Conservation (phyloP, 495 filamentous ascomycete genomes). For the Penicillium waksmanii region DNA sequence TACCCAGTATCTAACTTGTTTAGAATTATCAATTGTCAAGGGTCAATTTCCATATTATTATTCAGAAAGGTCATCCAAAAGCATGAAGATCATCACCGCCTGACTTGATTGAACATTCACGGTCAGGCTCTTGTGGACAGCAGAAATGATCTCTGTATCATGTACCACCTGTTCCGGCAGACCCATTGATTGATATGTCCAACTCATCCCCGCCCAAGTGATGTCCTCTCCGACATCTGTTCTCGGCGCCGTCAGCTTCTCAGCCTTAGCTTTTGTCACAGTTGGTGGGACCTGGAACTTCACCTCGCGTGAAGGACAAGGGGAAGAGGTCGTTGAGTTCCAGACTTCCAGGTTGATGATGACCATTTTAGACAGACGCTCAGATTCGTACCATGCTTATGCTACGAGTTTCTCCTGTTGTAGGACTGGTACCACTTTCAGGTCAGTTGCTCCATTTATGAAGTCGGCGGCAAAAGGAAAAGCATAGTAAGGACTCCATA, state of each 20-base stretch:
- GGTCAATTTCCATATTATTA: too few species aligned
- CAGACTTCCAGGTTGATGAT: background rate
- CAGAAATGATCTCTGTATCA: background rate
- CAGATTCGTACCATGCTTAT: background rate
- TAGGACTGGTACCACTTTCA: background rate
- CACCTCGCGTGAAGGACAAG: background rate
- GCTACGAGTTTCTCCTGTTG: background rate
- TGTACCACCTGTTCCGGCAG: background rate
- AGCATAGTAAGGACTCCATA: background rate
- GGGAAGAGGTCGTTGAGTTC: background rate
- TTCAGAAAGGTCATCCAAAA: too few species aligned
- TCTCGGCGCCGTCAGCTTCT: background rate
- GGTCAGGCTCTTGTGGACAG: background rate
- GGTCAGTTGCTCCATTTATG: background rate
- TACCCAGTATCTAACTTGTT: too few species aligned
- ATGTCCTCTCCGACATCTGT: background rate
- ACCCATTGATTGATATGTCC: background rate
- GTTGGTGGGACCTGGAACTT: background rate
- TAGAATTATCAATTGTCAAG: too few species aligned
- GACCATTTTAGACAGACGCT: background rate
- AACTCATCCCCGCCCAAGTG: background rate
- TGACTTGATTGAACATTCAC: background rate
- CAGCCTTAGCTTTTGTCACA: background rate
- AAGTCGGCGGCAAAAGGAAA: background rate
- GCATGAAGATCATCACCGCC: background rate